Evolutionary conservation across 2,329 filamentous ascomycete genomes (phyloP).

Genomic region (Penicillium sp.): DNA sequence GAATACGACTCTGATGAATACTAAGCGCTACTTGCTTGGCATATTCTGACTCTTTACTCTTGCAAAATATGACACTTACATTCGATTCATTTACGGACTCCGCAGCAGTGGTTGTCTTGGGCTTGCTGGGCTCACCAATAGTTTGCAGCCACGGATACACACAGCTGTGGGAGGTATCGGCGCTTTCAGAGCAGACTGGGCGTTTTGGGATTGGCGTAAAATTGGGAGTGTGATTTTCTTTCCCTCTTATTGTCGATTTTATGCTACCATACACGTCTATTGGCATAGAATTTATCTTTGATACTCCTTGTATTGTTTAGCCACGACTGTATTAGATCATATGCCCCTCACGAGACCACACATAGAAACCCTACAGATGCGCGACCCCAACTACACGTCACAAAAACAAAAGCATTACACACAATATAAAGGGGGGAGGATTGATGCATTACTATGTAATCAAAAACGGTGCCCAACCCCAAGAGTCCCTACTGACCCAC

Average conservation of each 20-base stretch:
- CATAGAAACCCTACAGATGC: background rate
- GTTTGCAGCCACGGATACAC: conserved; percentile 5
- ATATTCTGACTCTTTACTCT: background rate
- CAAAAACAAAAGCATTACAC: background rate
- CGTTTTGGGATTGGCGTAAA: background rate
- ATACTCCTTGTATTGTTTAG: background rate
- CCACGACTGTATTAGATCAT: background rate
- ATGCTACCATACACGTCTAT: background rate
- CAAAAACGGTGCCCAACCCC: conserved; percentile 2
- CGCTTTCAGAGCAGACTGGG: conserved; percentile 3
- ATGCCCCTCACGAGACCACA: background rate
- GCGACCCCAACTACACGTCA: conserved; percentile 7
- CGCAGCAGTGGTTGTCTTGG: background rate
- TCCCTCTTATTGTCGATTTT: background rate
- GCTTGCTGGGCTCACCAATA: background rate
- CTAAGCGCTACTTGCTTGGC: conserved; percentile 19
- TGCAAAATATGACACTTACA: background rate
- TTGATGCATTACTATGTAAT: background rate
- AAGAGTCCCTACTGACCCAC: background rate
- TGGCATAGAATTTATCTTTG: background rate
- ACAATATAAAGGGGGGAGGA: background rate
- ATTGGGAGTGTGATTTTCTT: background rate
- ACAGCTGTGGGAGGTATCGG: background rate
- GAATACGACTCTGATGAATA: conserved; percentile 73
- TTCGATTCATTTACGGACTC: background rate